Conservation (phyloP, 805 yeast genomes). For the Komagataella mondaviorum region DNA sequence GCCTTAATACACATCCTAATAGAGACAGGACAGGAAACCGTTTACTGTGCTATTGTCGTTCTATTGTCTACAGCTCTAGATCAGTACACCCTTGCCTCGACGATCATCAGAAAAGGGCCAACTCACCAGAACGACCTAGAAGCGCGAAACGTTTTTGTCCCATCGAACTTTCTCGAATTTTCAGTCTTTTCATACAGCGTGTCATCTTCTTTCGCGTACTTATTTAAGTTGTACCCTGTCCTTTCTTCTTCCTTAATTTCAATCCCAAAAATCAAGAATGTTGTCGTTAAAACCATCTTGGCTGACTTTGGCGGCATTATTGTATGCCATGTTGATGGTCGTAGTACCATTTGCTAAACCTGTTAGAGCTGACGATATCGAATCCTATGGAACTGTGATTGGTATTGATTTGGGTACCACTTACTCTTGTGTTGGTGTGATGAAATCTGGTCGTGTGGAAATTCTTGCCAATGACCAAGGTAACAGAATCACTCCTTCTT, state of each 20-base stretch:
- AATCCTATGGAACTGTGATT: slow-evolving; percentile 11
- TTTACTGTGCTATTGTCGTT: too few relatives aligned
- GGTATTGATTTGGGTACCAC: slow-evolving; percentile 98
- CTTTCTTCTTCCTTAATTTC: background rate
- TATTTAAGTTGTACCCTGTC: background rate
- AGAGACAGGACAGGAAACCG: background rate
- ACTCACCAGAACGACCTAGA: background rate
- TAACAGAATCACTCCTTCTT: slow-evolving; percentile 95
- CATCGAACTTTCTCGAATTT: background rate
- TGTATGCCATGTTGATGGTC: slow-evolving; percentile 3
- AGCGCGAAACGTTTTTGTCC: background rate
- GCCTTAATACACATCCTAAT: background rate
- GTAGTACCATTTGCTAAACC: slow-evolving; percentile 2
- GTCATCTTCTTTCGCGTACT: background rate
- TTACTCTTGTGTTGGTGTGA: slow-evolving; percentile 89
- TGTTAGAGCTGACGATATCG: slow-evolving; percentile 2
- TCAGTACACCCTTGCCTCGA: background rate
- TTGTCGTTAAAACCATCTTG: background rate
- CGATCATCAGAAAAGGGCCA: background rate
- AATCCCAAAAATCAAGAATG: background rate
- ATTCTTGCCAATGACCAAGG: slow-evolving; percentile 97
- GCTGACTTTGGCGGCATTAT: slow-evolving; percentile 1
- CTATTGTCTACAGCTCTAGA: background rate
- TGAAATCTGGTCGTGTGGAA: slow-evolving; percentile 78
- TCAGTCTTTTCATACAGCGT: background rate